Evolutionary conservation across 1,284 basidiomycete species (phyloP), one percentile per base, ranked within the genome.

Genomic region (Calocybe gambosa): DNA sequence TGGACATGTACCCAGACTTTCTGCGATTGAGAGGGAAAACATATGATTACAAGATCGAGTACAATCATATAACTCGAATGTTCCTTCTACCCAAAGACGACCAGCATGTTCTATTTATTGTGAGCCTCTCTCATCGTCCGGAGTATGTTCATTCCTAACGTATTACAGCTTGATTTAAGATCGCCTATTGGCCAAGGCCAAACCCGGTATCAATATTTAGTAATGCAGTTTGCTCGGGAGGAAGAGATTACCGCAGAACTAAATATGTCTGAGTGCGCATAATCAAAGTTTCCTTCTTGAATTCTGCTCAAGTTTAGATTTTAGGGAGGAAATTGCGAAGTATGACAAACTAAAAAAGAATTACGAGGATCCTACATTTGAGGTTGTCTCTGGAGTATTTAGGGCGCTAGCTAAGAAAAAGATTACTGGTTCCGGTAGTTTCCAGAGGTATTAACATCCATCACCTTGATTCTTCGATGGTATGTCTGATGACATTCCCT

Each of bases 21-120:
- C 67, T 99, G 58, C 85, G 96, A 35, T 71, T 99, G 25, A 86
- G 94, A 34, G 96, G 96, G 50, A 98, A 98, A 71, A 97, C 93
- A 2, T 99, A 99, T 69, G 96, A 99, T 68, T 99, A 99, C 78
- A 96, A 97, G 69, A 91, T 99, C 49, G 77, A 92, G 21, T 98
- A 95, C 68, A 78, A 79, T 35, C 91, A 88, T 53, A 93, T 99
- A 57, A 86, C 89, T 38, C 80, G 83, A 52, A 72, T 99, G 18
- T 99, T 99, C 77, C 75, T 99, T 16, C 73, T 99, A 2, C 96
- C 96, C 25, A 95, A 96, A 63, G 96, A 99, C 64, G 96, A 99
- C 56, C 82, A 93, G 46, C 96, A 98, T 62, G 88, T 97, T 36
- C 76, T 97, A 53, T 94, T 99, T 61, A 93, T 97, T 51, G 89